Evolutionary conservation across 2,329 filamentous ascomycete species (phyloP).

Genomic region (Alternaria ventricosa): DNA sequence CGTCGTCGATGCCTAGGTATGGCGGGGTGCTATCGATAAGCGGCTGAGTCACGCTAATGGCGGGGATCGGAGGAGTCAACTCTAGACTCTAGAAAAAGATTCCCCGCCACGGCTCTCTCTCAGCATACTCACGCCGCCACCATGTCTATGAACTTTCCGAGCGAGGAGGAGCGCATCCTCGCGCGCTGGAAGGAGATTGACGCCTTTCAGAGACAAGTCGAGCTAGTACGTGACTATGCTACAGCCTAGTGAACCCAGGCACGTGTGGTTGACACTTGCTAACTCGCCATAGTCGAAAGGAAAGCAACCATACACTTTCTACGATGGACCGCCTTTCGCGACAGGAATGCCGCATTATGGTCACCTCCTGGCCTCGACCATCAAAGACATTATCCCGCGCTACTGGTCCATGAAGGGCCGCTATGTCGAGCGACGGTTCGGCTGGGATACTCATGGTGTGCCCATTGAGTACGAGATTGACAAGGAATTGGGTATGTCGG

Average conservation of each 20-base stretch:
- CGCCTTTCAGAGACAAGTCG: conserved; percentile 86
- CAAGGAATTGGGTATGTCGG: conserved; percentile 90
- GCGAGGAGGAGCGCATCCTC: conserved; percentile 86
- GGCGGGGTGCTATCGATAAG: conserved; percentile 28
- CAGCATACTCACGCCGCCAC: conserved; percentile 32
- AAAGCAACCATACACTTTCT: conserved; percentile 88
- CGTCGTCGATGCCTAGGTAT: background rate
- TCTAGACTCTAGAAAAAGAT: conserved; percentile 31
- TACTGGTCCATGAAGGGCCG: conserved; percentile 98
- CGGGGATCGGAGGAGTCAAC: conserved; percentile 31
- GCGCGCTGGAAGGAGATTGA: conserved; percentile 89
- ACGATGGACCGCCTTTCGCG: conserved; percentile 69
- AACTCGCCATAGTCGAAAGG: conserved; percentile 65
- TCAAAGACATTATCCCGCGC: conserved; percentile 95
- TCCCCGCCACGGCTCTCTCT: conserved; percentile 29
- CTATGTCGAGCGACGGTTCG: conserved; percentile 89
- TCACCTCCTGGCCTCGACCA: conserved; percentile 87
- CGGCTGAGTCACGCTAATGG: conserved; percentile 26
- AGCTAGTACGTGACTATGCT: conserved; percentile 59
- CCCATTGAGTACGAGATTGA: conserved; percentile 98
- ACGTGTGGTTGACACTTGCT: conserved; percentile 3
- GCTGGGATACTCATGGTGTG: conserved; percentile 94
- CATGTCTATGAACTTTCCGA: conserved; percentile 92
- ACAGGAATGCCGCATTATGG: conserved; percentile 70
- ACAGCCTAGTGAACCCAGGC: background rate